A percentile compares a stretch with the other conserved stretches of the same genome.
phyloP scores from a whole-genome alignment of 305 asterid species.

The Plantago rigida region DNA sequence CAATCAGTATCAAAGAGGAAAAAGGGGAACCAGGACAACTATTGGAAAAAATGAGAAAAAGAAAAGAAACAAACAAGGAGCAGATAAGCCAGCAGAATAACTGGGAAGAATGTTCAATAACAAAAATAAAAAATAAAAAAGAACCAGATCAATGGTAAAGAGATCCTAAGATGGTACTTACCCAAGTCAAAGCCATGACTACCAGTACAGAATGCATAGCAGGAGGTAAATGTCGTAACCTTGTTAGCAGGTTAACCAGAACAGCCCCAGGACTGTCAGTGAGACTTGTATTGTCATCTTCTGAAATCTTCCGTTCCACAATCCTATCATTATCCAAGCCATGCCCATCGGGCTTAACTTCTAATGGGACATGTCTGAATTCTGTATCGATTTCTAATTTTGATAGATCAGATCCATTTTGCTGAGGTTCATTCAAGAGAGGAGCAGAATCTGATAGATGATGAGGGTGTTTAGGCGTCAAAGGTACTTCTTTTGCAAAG shows the following conservation, averaged over 20 bases:
- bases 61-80: background rate
- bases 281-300: slow-evolving; percentile 40
- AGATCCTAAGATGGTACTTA: slow-evolving; percentile 27
- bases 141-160: background rate
- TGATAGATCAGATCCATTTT: slow-evolving; percentile 40
- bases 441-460: slow-evolving; percentile 78
- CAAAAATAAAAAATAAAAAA: slow-evolving; percentile 3
- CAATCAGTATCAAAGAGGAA: slow-evolving; percentile 97
- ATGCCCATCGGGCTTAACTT: slow-evolving; percentile 42
- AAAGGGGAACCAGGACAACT: slow-evolving; percentile 99
- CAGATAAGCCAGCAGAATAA: slow-evolving; percentile 19
- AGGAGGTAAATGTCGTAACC: slow-evolving; percentile 93
- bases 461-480: slow-evolving; percentile 42
- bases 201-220: slow-evolving; percentile 89
- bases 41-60: slow-evolving; percentile 23
- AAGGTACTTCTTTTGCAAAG: slow-evolving; percentile 87
- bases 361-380: slow-evolving; percentile 26
- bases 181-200: slow-evolving; percentile 99
- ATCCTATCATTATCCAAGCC: slow-evolving; percentile 28
- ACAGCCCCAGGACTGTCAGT: slow-evolving; percentile 93
- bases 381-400: slow-evolving; percentile 34
- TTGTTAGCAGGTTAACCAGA: slow-evolving; percentile 82
- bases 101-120: background rate
- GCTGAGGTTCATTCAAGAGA: slow-evolving; percentile 53
- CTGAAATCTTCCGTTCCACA: slow-evolving; percentile 39